Evolutionary conservation across 2,329 filamentous ascomycete genomes (phyloP).

Genomic region (Didymella sp.): DNA sequence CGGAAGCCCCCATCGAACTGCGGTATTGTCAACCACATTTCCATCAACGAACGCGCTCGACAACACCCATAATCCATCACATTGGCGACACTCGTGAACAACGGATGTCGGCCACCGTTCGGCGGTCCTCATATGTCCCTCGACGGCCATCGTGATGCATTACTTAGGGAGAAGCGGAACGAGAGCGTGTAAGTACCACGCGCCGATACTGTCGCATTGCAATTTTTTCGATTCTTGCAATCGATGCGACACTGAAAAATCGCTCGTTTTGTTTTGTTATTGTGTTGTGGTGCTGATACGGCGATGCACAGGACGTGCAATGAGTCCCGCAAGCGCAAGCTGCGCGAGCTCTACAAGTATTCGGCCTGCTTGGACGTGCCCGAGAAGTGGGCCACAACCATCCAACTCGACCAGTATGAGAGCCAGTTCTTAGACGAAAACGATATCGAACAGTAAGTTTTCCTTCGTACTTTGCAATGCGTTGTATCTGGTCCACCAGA

Average conservation of each 20-base stretch:
- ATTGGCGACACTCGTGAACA: constrained; percentile 53
- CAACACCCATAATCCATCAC: constrained; percentile 46
- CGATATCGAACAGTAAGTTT: constrained; percentile 63
- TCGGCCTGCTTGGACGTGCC: constrained; percentile 58
- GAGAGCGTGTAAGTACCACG: constrained; percentile 53
- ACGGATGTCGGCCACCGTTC: constrained; percentile 56
- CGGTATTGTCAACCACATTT: constrained; percentile 40
- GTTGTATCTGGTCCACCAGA: background rate
- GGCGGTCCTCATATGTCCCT: constrained; percentile 57
- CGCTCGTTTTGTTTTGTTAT: constrained; percentile 49
- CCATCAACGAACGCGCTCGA: constrained; percentile 45
- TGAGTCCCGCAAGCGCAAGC: constrained; percentile 87
- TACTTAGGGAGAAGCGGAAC: constrained; percentile 51
- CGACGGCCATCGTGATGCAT: constrained; percentile 53
- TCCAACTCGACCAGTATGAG: constrained; percentile 60
- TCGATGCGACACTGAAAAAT: constrained; percentile 51
- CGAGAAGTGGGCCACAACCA: constrained; percentile 62
- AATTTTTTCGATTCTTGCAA: constrained; percentile 31
- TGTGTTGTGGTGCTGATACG: constrained; percentile 49
- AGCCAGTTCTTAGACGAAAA: constrained; percentile 64
- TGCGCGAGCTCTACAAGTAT: constrained; percentile 85
- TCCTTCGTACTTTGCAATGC: background rate
- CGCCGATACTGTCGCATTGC: constrained; percentile 43
- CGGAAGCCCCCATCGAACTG: constrained; percentile 34
- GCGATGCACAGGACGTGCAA: constrained; percentile 58